Conservation (phyloP, 768 basidiomycete species). For the Boletus vinaceobasis region DNA sequence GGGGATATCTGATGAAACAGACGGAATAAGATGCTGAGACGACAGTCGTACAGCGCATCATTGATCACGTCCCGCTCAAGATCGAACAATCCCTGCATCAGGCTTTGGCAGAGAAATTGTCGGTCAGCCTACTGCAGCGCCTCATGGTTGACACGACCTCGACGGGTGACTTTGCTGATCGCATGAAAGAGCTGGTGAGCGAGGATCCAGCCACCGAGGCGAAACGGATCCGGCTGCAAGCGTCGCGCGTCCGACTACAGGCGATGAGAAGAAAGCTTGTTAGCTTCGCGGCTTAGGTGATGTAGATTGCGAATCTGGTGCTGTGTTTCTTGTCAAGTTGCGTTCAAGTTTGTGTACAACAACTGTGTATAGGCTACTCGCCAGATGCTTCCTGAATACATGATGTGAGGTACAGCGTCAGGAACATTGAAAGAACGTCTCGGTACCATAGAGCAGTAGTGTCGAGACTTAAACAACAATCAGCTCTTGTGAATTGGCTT, state of each 20-base stretch:
- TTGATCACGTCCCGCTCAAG: constrained; percentile 50
- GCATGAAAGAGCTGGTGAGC: constrained; percentile 41
- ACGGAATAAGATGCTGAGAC: not conserved
- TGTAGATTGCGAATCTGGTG: not conserved
- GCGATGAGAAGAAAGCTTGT: constrained; percentile 37
- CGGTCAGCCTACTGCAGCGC: constrained; percentile 33
- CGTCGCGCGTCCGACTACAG: constrained; percentile 36
- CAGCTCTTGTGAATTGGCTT: too few relatives aligned
- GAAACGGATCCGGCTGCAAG: constrained; percentile 33
- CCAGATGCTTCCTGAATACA: too few relatives aligned
- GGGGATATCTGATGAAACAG: not conserved
- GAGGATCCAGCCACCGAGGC: constrained; percentile 42
- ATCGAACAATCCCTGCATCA: constrained; percentile 47
- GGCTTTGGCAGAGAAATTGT: constrained; percentile 34
- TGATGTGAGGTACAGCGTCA: too few relatives aligned
- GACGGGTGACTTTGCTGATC: constrained; percentile 18
- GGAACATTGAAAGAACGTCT: too few relatives aligned
- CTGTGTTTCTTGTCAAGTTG: not conserved
- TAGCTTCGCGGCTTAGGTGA: constrained; percentile 21
- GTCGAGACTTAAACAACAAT: too few relatives aligned
- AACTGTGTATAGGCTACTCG: too few relatives aligned
- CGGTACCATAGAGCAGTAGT: too few relatives aligned
- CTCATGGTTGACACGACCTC: constrained; percentile 25
- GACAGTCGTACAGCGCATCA: constrained; percentile 41
- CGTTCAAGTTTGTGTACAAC: not conserved